These are phyloP conservation scores for Penicillium sp. DNA, from an alignment of 2,329 filamentous ascomycete genomes.

Conservation along the genomic window DNA sequence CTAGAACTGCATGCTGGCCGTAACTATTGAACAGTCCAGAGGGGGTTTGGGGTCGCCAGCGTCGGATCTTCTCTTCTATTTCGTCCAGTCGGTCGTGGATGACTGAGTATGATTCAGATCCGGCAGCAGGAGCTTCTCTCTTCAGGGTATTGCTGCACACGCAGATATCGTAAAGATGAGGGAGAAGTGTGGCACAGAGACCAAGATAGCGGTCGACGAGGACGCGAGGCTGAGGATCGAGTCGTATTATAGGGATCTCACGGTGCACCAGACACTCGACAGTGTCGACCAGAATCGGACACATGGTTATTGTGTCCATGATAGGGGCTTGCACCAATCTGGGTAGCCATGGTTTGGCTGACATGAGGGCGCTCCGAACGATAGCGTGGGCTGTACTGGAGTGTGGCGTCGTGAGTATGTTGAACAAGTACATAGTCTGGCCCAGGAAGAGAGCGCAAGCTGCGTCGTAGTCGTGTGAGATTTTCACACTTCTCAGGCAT, in stretches of 20 bases:
- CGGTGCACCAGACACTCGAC: constrained; percentile 32
- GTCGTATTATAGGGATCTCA: constrained; percentile 33
- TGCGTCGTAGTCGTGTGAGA: constrained; percentile 25
- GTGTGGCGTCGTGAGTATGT: constrained; percentile 29
- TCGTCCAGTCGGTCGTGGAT: constrained; percentile 21
- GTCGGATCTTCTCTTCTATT: constrained; percentile 17
- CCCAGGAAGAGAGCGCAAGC: constrained; percentile 27
- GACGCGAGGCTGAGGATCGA: constrained; percentile 16
- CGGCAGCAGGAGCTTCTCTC: constrained; percentile 5
- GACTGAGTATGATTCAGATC: constrained; percentile 3
- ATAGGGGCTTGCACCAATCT: constrained; percentile 23
- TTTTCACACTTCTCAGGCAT: constrained; percentile 20
- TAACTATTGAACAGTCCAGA: constrained; percentile 21
- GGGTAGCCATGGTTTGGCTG: constrained; percentile 30
- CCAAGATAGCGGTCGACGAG: constrained; percentile 34
- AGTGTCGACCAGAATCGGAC: constrained; percentile 35
- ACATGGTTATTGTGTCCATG: constrained; percentile 32
- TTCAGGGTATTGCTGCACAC: constrained; percentile 24
- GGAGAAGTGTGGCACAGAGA: constrained; percentile 30
- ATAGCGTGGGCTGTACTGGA: constrained; percentile 28
- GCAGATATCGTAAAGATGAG: constrained; percentile 36
- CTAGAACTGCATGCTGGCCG: constrained; percentile 26
- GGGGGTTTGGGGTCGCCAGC: constrained; percentile 20
- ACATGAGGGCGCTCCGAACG: constrained; percentile 30
- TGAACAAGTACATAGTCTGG: constrained; percentile 31